Evolutionary conservation across 1,284 basidiomycete genomes (phyloP), one percentile per base, ranked within the genome.

Genomic region (Fereydounia khargensis): DNA sequence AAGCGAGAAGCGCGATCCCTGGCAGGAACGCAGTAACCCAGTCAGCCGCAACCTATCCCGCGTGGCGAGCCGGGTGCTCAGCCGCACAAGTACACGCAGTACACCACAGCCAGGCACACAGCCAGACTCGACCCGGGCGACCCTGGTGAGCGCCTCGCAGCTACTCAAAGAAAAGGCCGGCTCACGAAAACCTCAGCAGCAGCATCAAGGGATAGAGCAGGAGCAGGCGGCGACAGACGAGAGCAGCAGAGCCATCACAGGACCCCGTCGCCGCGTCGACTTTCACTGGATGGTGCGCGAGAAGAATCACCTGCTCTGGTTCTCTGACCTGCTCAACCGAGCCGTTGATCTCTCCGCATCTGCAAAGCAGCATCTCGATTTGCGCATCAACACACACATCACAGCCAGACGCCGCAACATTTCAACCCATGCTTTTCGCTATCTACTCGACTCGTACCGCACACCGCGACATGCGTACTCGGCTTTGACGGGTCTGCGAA

Each of bases 261-360:
- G n/a, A n/a, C n/a, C n/a, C n/a, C n/a, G n/a, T n/a, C 40, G 40
- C 16, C 31, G 40, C 18, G 42, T 43, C 24, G 34, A 43, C 42
- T 43, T 43, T 17, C 22, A 36, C 42, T 47, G 45, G 45, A 43
- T 42, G 18, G 45, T 47, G 13, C 28, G 45, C 13, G 39, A 42
- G 35, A 23, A 25, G 23, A 31, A 42, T 16, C 18, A 38, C 8
- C 22, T 47, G 8, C 39, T 47, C n/a, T 47, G 45, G 45, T 42
- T 47, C 30, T 34, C 39, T 18, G 35, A 38, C 27, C 41, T 47
- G 20, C 38, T 47, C n/a, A 47, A 47, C 19, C 36, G 38, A 14
- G 20, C 24, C 14, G n/a, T 18, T 21, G 35, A 35, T 10, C 17
- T 17, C n/a, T 37, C 32, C 6, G 22, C 21, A 7, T 4, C 19